A percentile compares a stretch with the other conserved stretches of the same genome.
Evolutionary conservation across 2,329 filamentous ascomycete species (phyloP).

Genomic region (Chalaropsis ovoidea): DNA sequence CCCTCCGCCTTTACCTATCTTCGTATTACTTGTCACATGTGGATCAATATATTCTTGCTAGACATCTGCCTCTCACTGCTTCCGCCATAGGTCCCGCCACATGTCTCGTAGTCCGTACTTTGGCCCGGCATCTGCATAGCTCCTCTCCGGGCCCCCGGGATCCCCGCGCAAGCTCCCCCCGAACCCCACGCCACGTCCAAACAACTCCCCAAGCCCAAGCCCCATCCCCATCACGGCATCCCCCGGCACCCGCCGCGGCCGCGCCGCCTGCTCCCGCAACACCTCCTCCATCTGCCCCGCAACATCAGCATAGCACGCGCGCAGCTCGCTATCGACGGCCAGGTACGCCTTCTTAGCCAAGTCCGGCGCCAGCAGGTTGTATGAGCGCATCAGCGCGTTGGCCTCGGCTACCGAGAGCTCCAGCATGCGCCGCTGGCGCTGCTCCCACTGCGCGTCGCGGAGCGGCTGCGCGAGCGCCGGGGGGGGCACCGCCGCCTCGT

Average conservation of each 20-base stretch:
- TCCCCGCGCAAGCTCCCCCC: slow-evolving; percentile 27
- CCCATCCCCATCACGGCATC: slow-evolving; percentile 12
- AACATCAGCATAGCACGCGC: slow-evolving; percentile 72
- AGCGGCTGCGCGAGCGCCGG: slow-evolving; percentile 55
- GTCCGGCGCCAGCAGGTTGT: slow-evolving; percentile 90
- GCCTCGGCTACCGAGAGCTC: slow-evolving; percentile 65
- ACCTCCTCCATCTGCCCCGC: slow-evolving; percentile 63
- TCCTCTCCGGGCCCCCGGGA: slow-evolving; percentile 37
- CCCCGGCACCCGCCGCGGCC: slow-evolving; percentile 35
- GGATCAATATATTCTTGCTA: background rate
- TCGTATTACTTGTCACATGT: slow-evolving; percentile 3
- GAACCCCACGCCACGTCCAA: background rate
- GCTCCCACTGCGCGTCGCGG: slow-evolving; percentile 67
- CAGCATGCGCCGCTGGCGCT: slow-evolving; percentile 63
- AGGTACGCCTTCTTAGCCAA: slow-evolving; percentile 91
- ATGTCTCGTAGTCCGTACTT: slow-evolving; percentile 83
- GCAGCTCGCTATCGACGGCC: slow-evolving; percentile 69
- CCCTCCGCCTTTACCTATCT: background rate
- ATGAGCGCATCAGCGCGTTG: slow-evolving; percentile 70
- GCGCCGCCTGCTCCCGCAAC: slow-evolving; percentile 56
- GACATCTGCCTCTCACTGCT: background rate
- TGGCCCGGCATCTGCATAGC: slow-evolving; percentile 48
- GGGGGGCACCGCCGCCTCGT: background rate
- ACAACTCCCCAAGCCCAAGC: slow-evolving; percentile 27
- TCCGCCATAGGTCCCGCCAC: slow-evolving; percentile 67